These are phyloP conservation scores for Leccinum subrobustum DNA, from an alignment of 1,284 basidiomycete species.

Conservation along the genomic window DNA sequence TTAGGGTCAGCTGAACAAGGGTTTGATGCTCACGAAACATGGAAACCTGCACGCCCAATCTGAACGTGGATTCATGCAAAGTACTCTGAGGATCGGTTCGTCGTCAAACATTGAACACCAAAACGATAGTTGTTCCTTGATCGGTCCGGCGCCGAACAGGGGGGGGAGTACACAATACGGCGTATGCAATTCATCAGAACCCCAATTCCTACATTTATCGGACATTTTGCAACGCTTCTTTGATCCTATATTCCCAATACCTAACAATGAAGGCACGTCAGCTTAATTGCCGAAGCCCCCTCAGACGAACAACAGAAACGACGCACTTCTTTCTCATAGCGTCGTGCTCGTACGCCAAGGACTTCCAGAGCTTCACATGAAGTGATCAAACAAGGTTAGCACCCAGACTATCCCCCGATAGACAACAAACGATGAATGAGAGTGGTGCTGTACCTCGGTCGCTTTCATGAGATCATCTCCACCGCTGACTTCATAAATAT, in stretches of 20 bases:
- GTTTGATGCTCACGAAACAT: background rate
- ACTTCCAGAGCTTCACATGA: conserved; percentile 59
- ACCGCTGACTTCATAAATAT: conserved; percentile 62
- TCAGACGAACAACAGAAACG: conserved; percentile 1
- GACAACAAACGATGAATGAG: background rate
- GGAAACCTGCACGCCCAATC: background rate
- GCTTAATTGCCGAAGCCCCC: conserved; percentile 27
- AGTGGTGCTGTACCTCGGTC: conserved; percentile 22
- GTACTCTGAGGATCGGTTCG: background rate
- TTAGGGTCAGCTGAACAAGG: conserved; percentile 65
- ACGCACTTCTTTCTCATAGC: conserved; percentile 76
- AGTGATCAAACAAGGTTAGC: conserved; percentile 14
- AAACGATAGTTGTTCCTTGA: background rate
- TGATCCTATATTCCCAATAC: conserved; percentile 49
- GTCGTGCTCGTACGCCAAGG: conserved; percentile 71
- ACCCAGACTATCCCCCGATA: conserved; percentile 2
- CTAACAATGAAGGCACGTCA: conserved; percentile 27
- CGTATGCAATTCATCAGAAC: conserved; percentile 8
- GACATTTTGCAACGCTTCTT: conserved; percentile 37
- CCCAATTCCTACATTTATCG: conserved; percentile 18
- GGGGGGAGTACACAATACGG: background rate
- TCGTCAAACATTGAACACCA: background rate
- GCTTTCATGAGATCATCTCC: conserved; percentile 34
- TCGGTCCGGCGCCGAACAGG: background rate
- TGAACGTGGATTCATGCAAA: background rate